A percentile compares a stretch with the other conserved stretches of the same genome.
These are phyloP conservation scores for Trapa incisa DNA, from an alignment of 345 rosid genomes.

Conservation along the genomic window DNA sequence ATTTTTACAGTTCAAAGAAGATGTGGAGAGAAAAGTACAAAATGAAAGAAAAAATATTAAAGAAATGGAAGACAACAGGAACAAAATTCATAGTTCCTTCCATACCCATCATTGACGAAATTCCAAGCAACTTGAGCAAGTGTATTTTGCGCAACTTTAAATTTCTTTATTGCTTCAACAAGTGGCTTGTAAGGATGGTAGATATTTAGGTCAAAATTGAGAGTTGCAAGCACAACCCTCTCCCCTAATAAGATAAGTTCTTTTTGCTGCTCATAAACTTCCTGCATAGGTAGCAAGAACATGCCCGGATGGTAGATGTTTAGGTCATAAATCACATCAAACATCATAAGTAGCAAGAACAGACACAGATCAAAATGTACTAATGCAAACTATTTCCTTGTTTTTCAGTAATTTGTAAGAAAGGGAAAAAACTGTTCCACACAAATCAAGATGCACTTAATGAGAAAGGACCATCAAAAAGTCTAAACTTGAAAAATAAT, in stretches of 20 bases:
- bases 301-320: too few relatives aligned
- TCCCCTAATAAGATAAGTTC: conserved; percentile 65
- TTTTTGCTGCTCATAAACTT: conserved; percentile 73
- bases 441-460: too few relatives aligned
- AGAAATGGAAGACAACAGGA: conserved; percentile 2
- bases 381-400: background rate
- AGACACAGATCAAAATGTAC: background rate
- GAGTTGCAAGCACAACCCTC: conserved; percentile 67
- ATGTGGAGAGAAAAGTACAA: conserved; percentile 24
- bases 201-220: conserved; percentile 70
- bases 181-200: conserved; percentile 77
- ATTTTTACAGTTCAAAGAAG: conserved; percentile 36
- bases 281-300: conserved; percentile 32
- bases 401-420: background rate
- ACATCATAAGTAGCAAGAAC: background rate
- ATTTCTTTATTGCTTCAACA: conserved; percentile 72
- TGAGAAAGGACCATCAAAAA: too few relatives aligned
- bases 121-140: conserved; percentile 83
- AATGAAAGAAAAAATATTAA: conserved; percentile 9
- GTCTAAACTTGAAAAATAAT: background rate
- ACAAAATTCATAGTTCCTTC: background rate
- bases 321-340: conserved; percentile 1
- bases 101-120: conserved; percentile 83
- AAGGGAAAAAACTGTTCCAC: background rate
- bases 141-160: conserved; percentile 56